Base-by-base conservation (phyloP, 2,329 filamentous ascomycete species). In the Scedosporium dehoogii region DNA sequence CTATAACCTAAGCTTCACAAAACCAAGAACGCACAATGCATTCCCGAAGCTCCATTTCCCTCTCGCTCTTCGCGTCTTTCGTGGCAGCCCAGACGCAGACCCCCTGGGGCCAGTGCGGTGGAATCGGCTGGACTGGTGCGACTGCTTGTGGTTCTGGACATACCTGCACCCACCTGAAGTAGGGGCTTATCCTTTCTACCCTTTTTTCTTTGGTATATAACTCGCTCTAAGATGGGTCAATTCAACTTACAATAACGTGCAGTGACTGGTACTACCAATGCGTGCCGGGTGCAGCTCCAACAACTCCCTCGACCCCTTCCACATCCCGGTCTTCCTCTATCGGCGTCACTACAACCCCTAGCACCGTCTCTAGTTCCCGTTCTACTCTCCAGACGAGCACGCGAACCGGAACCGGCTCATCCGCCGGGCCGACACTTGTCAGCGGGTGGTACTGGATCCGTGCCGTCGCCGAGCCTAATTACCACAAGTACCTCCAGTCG, bases 371-470 rank as follows among this genome's bases (percentile, higher is more conserved):
- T 16, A 21, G 14, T 14, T n/a, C 55, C 55, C 27, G 5, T 2
- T 33, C 55, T 6, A 58, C 55, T 33, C 55, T 58, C 16, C 12
- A 58, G 21, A 33, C 55, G 23, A 58, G 55, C 55, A 58, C 55
- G 10, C 23, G 27, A 14, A 58, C 55, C 14, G 55, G 55, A 33
- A 33, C 55, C 5, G 55, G 55, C 27, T 58, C 55, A 1, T 38
- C 55, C 4, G 55, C 55, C 4, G 55, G 55, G 4, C 64, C 70
- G 1, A 82, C 78, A 0, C 75, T 85, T 0, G 75, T 81, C 64
- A 68, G 67, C 3, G 81, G 80, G 0, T 82, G 80, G 70, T 79
- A 78, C 71, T 84, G 81, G 81, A 81, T 86, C 66, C 80, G 83
- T 6, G 82, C 79, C 0, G 82, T 85, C 2, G 79, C 75, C 29